Conservation (phyloP, 179 eudicot genomes). For the Actinidia arguta region DNA sequence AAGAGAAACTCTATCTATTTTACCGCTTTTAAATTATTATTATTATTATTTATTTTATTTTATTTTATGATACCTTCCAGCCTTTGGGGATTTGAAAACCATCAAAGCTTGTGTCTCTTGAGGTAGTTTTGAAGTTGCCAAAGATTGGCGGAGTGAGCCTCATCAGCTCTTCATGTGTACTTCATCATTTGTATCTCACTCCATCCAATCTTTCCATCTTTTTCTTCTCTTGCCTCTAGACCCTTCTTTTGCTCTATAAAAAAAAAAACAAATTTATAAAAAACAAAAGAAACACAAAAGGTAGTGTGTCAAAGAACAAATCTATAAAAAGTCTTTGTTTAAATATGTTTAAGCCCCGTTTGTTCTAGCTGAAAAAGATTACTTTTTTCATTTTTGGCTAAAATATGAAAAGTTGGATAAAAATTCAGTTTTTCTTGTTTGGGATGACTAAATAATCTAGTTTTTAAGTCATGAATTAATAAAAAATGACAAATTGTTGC, state of each 20-base stretch:
- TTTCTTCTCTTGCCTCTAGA: conserved; percentile 8
- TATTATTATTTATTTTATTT: no score
- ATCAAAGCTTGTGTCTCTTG: conserved; percentile 13
- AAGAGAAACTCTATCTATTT: no score
- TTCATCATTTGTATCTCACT: conserved; percentile 23
- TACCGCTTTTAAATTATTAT: no score
- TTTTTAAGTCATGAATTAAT: no score
- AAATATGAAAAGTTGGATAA: no score
- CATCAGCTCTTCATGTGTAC: conserved; percentile 24
- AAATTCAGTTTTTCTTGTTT: no score
- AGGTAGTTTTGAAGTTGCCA: conserved; percentile 12
- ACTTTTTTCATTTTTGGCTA: no score
- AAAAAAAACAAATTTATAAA: background rate
- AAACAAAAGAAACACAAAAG: background rate
- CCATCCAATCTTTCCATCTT: conserved; percentile 15
- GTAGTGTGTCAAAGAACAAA: no score
- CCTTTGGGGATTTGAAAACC: conserved; percentile 24
- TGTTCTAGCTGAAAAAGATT: no score
- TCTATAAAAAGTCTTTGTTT: background rate
- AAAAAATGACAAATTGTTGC: no score
- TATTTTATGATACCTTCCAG: background rate
- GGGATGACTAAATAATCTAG: no score
- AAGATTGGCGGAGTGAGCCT: conserved; percentile 15
- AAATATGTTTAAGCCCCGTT: background rate
- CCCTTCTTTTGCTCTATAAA: conserved; percentile 15